phyloP scores from a whole-genome alignment of 345 rosid species.

The Eucalyptus leucophloia region DNA sequence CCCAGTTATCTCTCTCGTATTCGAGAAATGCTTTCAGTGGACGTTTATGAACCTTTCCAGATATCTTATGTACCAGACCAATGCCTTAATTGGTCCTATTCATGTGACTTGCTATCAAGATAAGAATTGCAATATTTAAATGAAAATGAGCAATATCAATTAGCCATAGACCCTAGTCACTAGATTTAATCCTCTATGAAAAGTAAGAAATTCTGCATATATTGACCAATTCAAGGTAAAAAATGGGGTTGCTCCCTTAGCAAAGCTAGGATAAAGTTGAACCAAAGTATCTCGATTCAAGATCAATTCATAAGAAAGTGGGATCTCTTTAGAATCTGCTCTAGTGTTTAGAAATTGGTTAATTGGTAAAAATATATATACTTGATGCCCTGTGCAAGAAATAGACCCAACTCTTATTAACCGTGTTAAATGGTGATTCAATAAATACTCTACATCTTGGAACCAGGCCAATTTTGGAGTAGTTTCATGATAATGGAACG shows the following conservation, averaged over 20 bases:
- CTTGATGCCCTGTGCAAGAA: background rate
- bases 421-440: background rate
- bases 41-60: background rate
- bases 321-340: background rate
- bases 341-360: background rate
- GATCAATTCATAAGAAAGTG: background rate
- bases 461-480: background rate
- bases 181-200: background rate
- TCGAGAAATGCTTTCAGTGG: background rate
- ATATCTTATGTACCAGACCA: background rate
- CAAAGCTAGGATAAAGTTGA: background rate
- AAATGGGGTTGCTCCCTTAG: background rate
- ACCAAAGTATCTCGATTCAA: background rate
- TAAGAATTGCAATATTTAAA: background rate
- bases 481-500: background rate
- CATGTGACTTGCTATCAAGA: background rate
- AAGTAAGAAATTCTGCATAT: background rate
- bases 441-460: background rate
- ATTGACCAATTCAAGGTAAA: background rate
- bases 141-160: background rate
- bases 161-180: rapidly evolving
- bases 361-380: background rate
- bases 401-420: background rate
- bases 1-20: background rate
- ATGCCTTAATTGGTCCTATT: background rate